A percentile compares a stretch with the other conserved stretches of the same genome.
These are phyloP conservation scores for Coprinopsis cinerea DNA, from an alignment of 768 basidiomycete species.

Conservation along the genomic window DNA sequence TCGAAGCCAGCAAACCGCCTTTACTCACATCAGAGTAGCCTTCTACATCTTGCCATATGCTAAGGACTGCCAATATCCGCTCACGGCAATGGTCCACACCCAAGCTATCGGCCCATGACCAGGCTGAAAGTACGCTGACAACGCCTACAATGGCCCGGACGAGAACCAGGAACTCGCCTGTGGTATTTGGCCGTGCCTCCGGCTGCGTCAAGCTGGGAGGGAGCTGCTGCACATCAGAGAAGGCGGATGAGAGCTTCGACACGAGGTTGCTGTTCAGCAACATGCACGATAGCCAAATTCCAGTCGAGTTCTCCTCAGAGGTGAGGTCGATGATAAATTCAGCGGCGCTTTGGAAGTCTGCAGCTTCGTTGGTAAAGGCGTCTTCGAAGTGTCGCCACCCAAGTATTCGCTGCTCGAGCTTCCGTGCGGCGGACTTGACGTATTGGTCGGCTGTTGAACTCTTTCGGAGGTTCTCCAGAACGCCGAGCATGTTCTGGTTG, in stretches of 20 bases:
- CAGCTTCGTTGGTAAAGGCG: slow-evolving; percentile 47
- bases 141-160: slow-evolving; percentile 66
- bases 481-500: slow-evolving; percentile 34
- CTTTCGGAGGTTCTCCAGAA: slow-evolving; percentile 31
- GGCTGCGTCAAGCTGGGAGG: not conserved
- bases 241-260: not conserved
- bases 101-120: slow-evolving; percentile 77
- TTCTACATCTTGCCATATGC: slow-evolving; percentile 59
- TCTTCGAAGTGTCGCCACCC: slow-evolving; percentile 62
- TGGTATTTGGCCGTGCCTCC: slow-evolving; percentile 27
- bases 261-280: slow-evolving; percentile 47
- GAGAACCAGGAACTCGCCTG: slow-evolving; percentile 55
- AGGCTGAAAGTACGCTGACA: slow-evolving; percentile 59
- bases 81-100: slow-evolving; percentile 61
- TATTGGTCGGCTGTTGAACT: slow-evolving; percentile 33
- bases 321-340: slow-evolving; percentile 55
- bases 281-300: slow-evolving; percentile 71
- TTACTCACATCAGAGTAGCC: slow-evolving; percentile 65
- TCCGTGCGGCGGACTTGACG: slow-evolving; percentile 39
- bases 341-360: slow-evolving; percentile 44
- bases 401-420: slow-evolving; percentile 43
- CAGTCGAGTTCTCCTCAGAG: slow-evolving; percentile 59
- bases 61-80: slow-evolving; percentile 54
- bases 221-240: not conserved
- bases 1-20: not conserved